Conservation (phyloP, 2,329 filamentous ascomycete genomes). For the Scleromitrula shiraiana region DNA sequence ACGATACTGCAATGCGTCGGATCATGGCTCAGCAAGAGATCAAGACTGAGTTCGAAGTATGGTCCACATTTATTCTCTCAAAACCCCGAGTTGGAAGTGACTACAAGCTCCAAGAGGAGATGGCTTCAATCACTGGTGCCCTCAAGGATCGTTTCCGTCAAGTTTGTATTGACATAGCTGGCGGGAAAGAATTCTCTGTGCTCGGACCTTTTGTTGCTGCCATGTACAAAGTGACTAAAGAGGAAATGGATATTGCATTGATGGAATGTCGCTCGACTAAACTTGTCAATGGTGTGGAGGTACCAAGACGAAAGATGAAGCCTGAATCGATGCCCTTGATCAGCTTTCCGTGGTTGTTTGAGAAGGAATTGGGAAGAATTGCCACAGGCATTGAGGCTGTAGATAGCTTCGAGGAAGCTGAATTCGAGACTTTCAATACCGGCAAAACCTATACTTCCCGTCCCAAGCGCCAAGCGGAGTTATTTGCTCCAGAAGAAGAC, state of each 20-base stretch:
- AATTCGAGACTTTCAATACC: conserved; percentile 14
- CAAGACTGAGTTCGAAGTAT: conserved; percentile 83
- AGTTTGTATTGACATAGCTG: conserved; percentile 57
- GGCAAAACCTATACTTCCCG: conserved; percentile 2
- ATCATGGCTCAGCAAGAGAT: conserved; percentile 83
- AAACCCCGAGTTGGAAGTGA: conserved; percentile 65
- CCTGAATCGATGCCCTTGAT: conserved; percentile 66
- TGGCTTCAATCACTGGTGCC: conserved; percentile 57
- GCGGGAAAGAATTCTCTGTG: conserved; percentile 46
- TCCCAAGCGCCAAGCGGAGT: conserved; percentile 6
- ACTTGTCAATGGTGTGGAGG: conserved; percentile 32
- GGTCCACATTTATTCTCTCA: conserved; percentile 73
- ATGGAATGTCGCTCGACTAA: conserved; percentile 37
- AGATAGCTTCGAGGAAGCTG: conserved; percentile 20
- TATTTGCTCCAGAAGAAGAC: conserved; percentile 17
- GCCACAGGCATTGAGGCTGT: conserved; percentile 37
- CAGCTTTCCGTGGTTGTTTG: conserved; percentile 90
- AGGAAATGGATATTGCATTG: conserved; percentile 56
- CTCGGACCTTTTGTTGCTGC: conserved; percentile 71
- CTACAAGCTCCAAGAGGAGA: conserved; percentile 81
- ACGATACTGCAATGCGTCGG: conserved; percentile 68
- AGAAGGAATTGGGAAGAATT: conserved; percentile 61
- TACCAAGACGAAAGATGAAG: conserved; percentile 33
- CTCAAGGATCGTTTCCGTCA: conserved; percentile 64
- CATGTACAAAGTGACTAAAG: conserved; percentile 77